phyloP scores from a whole-genome alignment of 1,284 basidiomycete species.

The Taiwanofungus camphoratus region DNA sequence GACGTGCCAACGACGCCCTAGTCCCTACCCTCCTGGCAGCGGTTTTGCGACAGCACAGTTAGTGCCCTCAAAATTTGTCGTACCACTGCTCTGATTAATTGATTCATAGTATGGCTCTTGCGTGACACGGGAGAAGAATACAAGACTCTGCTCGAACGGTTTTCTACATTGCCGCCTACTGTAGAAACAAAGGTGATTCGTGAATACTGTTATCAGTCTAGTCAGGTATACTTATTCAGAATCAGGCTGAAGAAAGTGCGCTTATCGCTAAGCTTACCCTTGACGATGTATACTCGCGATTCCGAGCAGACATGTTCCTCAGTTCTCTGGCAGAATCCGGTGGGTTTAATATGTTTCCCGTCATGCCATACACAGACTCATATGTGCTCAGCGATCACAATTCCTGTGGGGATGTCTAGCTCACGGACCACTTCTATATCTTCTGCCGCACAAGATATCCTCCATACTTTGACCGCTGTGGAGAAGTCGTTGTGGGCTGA shows the following conservation, averaged over 20 bases:
- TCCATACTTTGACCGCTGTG: slow-evolving; percentile 56
- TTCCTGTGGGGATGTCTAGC: slow-evolving; percentile 74
- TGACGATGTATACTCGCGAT: slow-evolving; percentile 69
- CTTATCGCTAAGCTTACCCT: slow-evolving; percentile 72
- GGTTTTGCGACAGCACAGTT: slow-evolving; percentile 72
- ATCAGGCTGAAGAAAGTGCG: slow-evolving; percentile 65
- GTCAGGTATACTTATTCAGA: not conserved
- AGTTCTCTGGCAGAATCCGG: slow-evolving; percentile 84
- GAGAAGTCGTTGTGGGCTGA: slow-evolving; percentile 68
- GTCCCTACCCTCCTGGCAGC: slow-evolving; percentile 61
- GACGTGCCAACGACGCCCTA: slow-evolving; percentile 43
- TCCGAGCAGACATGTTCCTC: slow-evolving; percentile 81
- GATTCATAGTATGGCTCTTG: slow-evolving; percentile 61
- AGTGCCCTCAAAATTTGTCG: slow-evolving; percentile 23
- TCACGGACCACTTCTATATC: slow-evolving; percentile 34
- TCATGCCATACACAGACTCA: not conserved
- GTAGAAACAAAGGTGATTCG: slow-evolving; percentile 49
- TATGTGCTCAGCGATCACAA: slow-evolving; percentile 65
- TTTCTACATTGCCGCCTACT: slow-evolving; percentile 53
- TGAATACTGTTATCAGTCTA: not conserved
- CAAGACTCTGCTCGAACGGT: slow-evolving; percentile 50
- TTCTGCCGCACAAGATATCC: slow-evolving; percentile 53
- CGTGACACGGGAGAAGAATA: slow-evolving; percentile 59
- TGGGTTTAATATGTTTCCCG: slow-evolving; percentile 31
- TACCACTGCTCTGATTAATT: slow-evolving; percentile 6